A percentile compares a stretch with the other conserved stretches of the same genome.
phyloP scores from a whole-genome alignment of 176 grass and related monocot genomes.

The Paspalum notatum region DNA sequence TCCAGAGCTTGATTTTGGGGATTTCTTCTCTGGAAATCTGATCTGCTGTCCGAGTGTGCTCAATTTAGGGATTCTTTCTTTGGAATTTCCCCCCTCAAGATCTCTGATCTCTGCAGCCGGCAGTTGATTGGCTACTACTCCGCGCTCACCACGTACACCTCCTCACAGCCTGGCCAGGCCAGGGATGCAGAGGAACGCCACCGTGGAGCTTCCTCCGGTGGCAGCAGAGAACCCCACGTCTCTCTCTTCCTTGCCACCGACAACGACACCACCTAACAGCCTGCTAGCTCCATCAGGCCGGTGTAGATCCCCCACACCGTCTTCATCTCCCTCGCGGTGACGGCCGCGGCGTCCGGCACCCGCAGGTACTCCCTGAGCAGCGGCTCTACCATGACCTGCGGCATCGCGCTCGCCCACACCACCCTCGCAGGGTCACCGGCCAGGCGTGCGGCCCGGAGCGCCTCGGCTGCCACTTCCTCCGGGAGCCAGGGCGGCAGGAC shows the following conservation, averaged over 20 bases:
- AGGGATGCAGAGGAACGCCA: conserved; percentile 1
- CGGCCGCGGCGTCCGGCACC: neutral
- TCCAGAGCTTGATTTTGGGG: no score
- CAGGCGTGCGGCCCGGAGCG: neutral
- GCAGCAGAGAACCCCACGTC: conserved; percentile 26
- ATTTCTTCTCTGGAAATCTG: no score
- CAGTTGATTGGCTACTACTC: conserved; percentile 42
- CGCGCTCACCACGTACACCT: conserved; percentile 49
- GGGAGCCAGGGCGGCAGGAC: conserved; percentile 70
- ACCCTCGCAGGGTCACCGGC: neutral
- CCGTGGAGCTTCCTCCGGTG: conserved; percentile 22
- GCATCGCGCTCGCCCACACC: conserved; percentile 49
- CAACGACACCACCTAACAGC: neutral
- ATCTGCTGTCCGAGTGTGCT: no score
- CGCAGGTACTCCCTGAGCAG: conserved; percentile 55
- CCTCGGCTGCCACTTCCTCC: conserved; percentile 32
- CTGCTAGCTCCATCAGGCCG: conserved; percentile 51
- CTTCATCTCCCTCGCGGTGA: conserved; percentile 46
- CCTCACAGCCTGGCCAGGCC: conserved; percentile 52
- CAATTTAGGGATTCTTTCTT: no score
- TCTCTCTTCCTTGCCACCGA: conserved; percentile 11
- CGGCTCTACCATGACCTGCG: conserved; percentile 54
- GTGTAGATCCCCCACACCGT: conserved; percentile 64
- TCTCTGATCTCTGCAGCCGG: no score
- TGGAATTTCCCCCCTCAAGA: no score